Conservation (phyloP, 768 basidiomycete species). For the Lactarius psammicola region DNA sequence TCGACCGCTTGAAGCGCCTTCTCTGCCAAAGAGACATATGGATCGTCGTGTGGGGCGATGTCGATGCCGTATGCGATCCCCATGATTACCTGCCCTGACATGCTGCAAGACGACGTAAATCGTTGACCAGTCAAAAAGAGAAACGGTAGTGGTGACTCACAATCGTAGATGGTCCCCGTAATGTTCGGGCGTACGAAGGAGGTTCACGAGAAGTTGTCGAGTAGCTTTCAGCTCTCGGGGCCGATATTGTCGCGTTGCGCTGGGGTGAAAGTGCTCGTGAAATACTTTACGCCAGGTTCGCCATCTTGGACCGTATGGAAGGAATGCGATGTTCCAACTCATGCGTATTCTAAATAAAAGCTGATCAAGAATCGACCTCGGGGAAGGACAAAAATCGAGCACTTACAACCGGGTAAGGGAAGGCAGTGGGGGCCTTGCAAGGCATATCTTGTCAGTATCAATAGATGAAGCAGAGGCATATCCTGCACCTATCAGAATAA, state of each 20-base stretch:
- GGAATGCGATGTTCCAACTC: conserved; percentile 25
- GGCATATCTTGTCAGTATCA: background rate
- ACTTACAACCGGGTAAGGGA: conserved; percentile 24
- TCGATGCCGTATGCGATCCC: conserved; percentile 30
- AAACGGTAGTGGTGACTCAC: conserved; percentile 1
- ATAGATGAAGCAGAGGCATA: background rate
- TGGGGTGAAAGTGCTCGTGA: conserved; percentile 22
- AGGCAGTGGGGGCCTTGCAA: conserved; percentile 15
- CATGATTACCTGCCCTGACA: conserved; percentile 28
- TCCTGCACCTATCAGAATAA: conserved; percentile 26
- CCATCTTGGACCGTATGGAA: conserved; percentile 24
- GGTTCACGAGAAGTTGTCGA: conserved; percentile 22
- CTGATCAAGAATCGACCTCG: background rate
- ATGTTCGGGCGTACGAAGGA: conserved; percentile 18
- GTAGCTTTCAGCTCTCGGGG: conserved; percentile 23
- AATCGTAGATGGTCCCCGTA: conserved; percentile 22
- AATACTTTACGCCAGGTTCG: conserved; percentile 21
- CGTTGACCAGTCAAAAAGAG: conserved; percentile 9
- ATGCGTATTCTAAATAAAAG: conserved; percentile 13
- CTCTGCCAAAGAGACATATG: conserved; percentile 27
- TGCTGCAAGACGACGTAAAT: conserved; percentile 18
- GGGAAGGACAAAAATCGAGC: background rate
- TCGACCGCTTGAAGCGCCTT: conserved; percentile 25
- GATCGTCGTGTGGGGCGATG: conserved; percentile 27
- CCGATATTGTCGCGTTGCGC: conserved; percentile 15